Percentiles rank a stretch among this genome's conserved stretches.
phyloP scores from a whole-genome alignment of 2,329 filamentous ascomycete species.

The Pleoardoris graminearum region DNA sequence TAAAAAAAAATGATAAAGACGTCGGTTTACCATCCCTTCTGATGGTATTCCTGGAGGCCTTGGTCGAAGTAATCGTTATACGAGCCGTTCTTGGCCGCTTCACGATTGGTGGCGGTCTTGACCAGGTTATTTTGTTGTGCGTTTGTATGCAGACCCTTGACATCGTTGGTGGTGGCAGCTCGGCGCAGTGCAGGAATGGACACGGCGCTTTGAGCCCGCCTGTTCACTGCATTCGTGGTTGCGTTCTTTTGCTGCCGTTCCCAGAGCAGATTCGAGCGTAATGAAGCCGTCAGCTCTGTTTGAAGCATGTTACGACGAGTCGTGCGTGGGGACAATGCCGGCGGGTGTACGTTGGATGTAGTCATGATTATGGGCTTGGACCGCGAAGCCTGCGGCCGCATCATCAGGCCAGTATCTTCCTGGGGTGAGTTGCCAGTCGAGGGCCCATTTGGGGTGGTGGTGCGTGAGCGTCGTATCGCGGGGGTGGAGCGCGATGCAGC shows the following conservation, averaged over 20 bases:
- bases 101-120: conserved; percentile 61
- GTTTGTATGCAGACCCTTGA: conserved; percentile 86
- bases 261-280: conserved; percentile 89
- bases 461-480: conserved; percentile 62
- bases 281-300: conserved; percentile 89
- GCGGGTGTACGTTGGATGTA: conserved; percentile 68
- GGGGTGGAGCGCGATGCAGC: conserved; percentile 62
- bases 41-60: conserved; percentile 82
- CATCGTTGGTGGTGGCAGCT: conserved; percentile 68
- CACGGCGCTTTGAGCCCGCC: conserved; percentile 74
- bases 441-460: conserved; percentile 69
- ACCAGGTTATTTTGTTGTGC: conserved; percentile 42
- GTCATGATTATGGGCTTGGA: conserved; percentile 82
- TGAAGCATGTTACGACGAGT: conserved; percentile 94
- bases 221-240: conserved; percentile 83
- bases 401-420: conserved; percentile 60
- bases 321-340: conserved; percentile 84
- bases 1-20: conserved; percentile 14
- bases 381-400: conserved; percentile 61
- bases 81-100: conserved; percentile 67
- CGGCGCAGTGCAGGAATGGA: conserved; percentile 38
- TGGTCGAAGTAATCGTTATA: conserved; percentile 80
- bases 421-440: conserved; percentile 63
- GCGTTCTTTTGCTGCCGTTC: conserved; percentile 94
- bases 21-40: conserved; percentile 73